phyloP scores from a whole-genome alignment of 2,329 filamentous ascomycete species.

The Lachnellula occidentalis region DNA sequence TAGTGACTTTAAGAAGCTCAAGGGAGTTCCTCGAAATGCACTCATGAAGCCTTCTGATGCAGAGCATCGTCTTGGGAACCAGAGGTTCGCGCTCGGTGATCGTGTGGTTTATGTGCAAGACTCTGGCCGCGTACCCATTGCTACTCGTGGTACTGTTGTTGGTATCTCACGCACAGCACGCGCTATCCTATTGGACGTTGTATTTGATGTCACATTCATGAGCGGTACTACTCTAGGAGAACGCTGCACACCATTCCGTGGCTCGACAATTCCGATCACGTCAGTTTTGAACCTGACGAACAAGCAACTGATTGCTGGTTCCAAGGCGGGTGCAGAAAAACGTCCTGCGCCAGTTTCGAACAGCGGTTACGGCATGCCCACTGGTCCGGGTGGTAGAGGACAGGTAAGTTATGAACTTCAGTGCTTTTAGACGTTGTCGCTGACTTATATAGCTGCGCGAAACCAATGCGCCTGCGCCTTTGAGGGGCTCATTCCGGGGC shows the following conservation, averaged over 20 bases:
- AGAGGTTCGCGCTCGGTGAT: conserved; percentile 79
- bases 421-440: not conserved
- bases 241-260: conserved; percentile 86
- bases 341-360: conserved; percentile 41
- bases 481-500: conserved; percentile 53
- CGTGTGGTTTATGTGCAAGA: conserved; percentile 89
- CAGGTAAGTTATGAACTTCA: conserved; percentile 36
- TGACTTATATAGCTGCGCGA: conserved; percentile 40
- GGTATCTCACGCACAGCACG: conserved; percentile 86
- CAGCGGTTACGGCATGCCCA: conserved; percentile 49
- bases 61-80: conserved; percentile 84
- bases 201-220: conserved; percentile 96
- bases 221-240: conserved; percentile 88
- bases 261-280: conserved; percentile 83
- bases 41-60: conserved; percentile 91
- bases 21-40: conserved; percentile 77
- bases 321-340: conserved; percentile 52
- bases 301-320: conserved; percentile 70
- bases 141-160: conserved; percentile 85
- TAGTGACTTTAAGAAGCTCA: conserved; percentile 60
- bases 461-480: conserved; percentile 47
- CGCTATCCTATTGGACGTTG: conserved; percentile 77
- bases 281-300: conserved; percentile 83
- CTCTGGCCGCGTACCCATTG: conserved; percentile 91
- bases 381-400: conserved; percentile 48